Percentiles rank a stretch among this genome's conserved stretches.
Evolutionary conservation across 2,329 filamentous ascomycete genomes (phyloP).

Genomic region (Calonectria hawksworthii): DNA sequence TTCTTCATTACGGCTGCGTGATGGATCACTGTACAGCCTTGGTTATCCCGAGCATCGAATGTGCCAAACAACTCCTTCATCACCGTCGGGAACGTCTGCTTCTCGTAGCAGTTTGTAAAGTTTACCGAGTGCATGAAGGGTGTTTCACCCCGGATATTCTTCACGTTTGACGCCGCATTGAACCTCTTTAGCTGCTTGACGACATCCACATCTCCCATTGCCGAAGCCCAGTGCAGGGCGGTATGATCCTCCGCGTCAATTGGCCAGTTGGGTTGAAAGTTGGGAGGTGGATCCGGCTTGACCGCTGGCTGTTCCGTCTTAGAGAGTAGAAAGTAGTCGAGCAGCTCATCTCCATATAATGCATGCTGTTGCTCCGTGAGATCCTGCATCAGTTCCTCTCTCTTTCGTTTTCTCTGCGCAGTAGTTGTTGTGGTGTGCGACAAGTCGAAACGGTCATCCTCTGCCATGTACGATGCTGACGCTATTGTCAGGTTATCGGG

Average conservation of each 20-base stretch:
- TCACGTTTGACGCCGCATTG: slow-evolving; percentile 79
- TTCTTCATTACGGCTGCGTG: slow-evolving; percentile 92
- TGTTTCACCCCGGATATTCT: slow-evolving; percentile 84
- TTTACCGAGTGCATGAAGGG: slow-evolving; percentile 94
- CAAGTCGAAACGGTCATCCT: slow-evolving; percentile 83
- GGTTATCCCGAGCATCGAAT: slow-evolving; percentile 82
- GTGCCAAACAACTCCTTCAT: slow-evolving; percentile 88
- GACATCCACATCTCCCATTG: slow-evolving; percentile 96
- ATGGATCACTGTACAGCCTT: slow-evolving; percentile 91
- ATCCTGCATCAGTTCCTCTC: slow-evolving; percentile 73
- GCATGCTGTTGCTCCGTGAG: slow-evolving; percentile 86
- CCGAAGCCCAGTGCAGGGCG: slow-evolving; percentile 95
- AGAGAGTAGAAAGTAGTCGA: slow-evolving; percentile 95
- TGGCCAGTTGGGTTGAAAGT: slow-evolving; percentile 90
- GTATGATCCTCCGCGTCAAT: slow-evolving; percentile 96
- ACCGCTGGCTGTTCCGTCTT: slow-evolving; percentile 81
- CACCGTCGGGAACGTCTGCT: slow-evolving; percentile 88
- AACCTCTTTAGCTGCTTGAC: slow-evolving; percentile 89
- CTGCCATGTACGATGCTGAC: slow-evolving; percentile 87
- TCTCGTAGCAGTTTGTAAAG: slow-evolving; percentile 98
- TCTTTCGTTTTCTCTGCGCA: slow-evolving; percentile 82
- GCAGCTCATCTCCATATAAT: slow-evolving; percentile 90
- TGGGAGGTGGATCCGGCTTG: slow-evolving; percentile 83
- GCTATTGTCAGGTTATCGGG: slow-evolving; percentile 87
- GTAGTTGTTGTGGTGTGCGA: slow-evolving; percentile 72